These are phyloP conservation scores for Pyrus hybrid DNA, from an alignment of 331 rosid genomes.

Conservation along the genomic window DNA sequence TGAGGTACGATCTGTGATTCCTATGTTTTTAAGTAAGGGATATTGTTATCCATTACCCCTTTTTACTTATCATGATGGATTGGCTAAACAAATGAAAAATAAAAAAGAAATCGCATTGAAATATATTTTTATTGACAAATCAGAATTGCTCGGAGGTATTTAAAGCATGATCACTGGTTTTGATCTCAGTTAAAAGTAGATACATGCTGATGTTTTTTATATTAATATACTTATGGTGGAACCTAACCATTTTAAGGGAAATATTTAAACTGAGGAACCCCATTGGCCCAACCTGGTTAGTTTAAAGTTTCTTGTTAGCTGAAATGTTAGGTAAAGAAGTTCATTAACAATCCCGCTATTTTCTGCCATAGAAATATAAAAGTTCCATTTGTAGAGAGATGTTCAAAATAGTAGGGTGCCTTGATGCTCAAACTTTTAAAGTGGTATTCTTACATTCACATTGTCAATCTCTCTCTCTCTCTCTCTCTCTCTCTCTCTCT, in stretches of 20 bases:
- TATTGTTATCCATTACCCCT: neutral
- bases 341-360: neutral
- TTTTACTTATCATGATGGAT: too few relatives aligned
- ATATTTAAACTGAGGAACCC: neutral
- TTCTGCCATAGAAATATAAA: neutral
- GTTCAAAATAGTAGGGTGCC: neutral
- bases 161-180: neutral
- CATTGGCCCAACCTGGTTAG: neutral
- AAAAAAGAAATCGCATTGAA: too few relatives aligned
- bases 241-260: neutral
- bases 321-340: neutral
- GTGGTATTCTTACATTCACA: neutral
- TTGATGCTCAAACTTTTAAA: neutral
- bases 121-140: too few relatives aligned
- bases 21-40: neutral
- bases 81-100: too few relatives aligned
- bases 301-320: too few relatives aligned
- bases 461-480: neutral
- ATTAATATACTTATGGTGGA: neutral
- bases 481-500: neutral
- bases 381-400: neutral
- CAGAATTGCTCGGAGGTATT: neutral
- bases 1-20: conserved; percentile 52
- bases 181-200: neutral
- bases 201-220: neutral